Base-by-base conservation (phyloP, 306 rosid genomes). In the Cicer bijugum region DNA sequence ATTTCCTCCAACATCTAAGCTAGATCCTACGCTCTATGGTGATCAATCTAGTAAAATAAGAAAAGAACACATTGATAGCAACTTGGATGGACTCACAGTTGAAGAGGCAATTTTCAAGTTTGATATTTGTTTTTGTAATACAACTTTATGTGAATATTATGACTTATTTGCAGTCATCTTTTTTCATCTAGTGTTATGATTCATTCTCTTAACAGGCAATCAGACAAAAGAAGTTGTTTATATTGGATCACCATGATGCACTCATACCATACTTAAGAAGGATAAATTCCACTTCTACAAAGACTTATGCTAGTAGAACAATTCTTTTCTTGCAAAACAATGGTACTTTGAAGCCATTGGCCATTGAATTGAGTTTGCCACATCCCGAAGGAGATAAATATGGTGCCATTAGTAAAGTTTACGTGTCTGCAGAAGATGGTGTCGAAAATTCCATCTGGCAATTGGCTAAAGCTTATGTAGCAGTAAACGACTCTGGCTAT, bases 401-500 rank as follows among this genome's bases (percentile, higher is more conserved):
- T 12, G 98, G 97, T 40, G 91, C 76, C 45, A 74, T 47, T 19
- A 84, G 97, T 74, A 79, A 83, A 76, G 88, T 89, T 16, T 84
- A 66, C 79, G 69, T 74, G 2, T 92, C 92, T n/a, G 85, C 83
- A 2, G 76, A 87, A 47, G 37, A 72, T 55, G 94, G 94, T 9
- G 82, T 89, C 40, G 84, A 86, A 65, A 71, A 71, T 37, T 83
- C 88, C 58, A 57, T 85, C 2, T 91, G 98, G 98, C 91, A 85
- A 58, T 51, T 91, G 20, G 98, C 97, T 4, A 91, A 93, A 79
- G 97, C 92, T 75, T 91, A 86, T 67, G 98, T 88, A 9, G 82
- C 75, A 33, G 81, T 88, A 11, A 88, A 88, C 2, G 96, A 89
- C 74, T 84, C 92, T 0, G 97, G 97, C 14, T 75, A 82, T 69